These are phyloP conservation scores for Penicillium sp. DNA, from an alignment of 2,329 filamentous ascomycete species.

Conservation along the genomic window DNA sequence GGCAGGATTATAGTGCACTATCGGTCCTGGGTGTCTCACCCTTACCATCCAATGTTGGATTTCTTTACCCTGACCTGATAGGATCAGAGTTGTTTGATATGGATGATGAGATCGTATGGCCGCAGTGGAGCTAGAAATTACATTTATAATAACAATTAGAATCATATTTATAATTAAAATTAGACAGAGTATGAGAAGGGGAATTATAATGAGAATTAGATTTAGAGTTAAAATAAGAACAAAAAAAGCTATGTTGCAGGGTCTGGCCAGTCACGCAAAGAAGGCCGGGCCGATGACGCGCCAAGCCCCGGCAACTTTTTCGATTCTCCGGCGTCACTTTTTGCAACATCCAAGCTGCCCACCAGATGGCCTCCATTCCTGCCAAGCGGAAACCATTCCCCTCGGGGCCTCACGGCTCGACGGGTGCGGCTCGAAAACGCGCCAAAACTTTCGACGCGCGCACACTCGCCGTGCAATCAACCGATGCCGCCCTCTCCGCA, in stretches of 20 bases:
- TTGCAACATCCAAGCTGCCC: conserved; percentile 16
- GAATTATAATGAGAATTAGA: too few relatives aligned
- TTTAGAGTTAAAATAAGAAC: too few relatives aligned
- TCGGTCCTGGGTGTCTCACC: neutral
- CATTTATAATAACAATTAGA: neutral
- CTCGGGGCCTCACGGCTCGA: conserved; percentile 25
- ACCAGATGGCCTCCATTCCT: conserved; percentile 37
- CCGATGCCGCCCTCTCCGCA: conserved; percentile 55
- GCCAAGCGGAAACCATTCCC: conserved; percentile 39
- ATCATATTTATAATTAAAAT: neutral
- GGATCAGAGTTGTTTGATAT: conserved; percentile 1
- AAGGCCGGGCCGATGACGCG: conserved; percentile 24
- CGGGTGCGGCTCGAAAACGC: conserved; percentile 44
- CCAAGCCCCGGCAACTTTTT: conserved; percentile 30
- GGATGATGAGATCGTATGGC: neutral
- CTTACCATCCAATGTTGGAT: neutral
- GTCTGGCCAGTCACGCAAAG: neutral
- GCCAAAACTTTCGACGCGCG: conserved; percentile 50
- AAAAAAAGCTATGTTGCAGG: too few relatives aligned
- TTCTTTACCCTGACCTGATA: neutral
- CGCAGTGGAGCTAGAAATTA: neutral
- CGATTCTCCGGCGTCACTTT: conserved; percentile 6
- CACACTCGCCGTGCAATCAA: conserved; percentile 48
- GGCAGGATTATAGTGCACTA: neutral
- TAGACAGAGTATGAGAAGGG: too few relatives aligned